A percentile compares a stretch with the other conserved stretches of the same genome.
phyloP scores from a whole-genome alignment of 2,329 filamentous ascomycete species.

The Arthrobotrys iridis region DNA sequence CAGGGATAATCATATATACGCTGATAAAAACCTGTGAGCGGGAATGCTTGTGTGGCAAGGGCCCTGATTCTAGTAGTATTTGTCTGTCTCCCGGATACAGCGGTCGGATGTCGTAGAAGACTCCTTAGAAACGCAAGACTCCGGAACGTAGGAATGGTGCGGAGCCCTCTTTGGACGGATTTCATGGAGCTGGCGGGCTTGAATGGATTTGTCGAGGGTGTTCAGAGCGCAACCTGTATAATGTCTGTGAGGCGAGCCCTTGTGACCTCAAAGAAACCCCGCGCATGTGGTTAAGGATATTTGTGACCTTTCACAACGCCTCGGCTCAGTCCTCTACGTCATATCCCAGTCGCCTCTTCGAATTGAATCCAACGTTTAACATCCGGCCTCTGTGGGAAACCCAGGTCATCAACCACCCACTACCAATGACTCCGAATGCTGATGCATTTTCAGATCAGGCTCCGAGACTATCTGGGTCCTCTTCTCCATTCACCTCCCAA shows the following conservation, averaged over 20 bases:
- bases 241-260: not conserved
- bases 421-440: not conserved
- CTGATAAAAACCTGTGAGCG: slow-evolving; percentile 57
- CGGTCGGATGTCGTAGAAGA: not conserved
- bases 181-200: not conserved
- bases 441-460: not conserved
- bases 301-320: too few relatives aligned
- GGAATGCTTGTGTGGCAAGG: slow-evolving; percentile 49
- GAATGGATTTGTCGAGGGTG: not conserved
- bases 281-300: too few relatives aligned
- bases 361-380: not conserved
- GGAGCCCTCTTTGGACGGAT: not conserved
- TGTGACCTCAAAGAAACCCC: not conserved
- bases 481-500: not conserved
- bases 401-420: not conserved
- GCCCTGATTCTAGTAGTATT: not conserved
- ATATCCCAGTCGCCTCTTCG: not conserved
- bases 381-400: too few relatives aligned
- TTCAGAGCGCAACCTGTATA: too few relatives aligned
- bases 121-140: not conserved
- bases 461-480: not conserved
- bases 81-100: not conserved
- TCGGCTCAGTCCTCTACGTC: too few relatives aligned
- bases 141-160: slow-evolving; percentile 1
- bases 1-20: slow-evolving; percentile 32